Percentiles rank a stretch among this genome's conserved stretches.
phyloP scores from a whole-genome alignment of 495 filamentous ascomycete genomes.

The Penicillium dipodomyicola region DNA sequence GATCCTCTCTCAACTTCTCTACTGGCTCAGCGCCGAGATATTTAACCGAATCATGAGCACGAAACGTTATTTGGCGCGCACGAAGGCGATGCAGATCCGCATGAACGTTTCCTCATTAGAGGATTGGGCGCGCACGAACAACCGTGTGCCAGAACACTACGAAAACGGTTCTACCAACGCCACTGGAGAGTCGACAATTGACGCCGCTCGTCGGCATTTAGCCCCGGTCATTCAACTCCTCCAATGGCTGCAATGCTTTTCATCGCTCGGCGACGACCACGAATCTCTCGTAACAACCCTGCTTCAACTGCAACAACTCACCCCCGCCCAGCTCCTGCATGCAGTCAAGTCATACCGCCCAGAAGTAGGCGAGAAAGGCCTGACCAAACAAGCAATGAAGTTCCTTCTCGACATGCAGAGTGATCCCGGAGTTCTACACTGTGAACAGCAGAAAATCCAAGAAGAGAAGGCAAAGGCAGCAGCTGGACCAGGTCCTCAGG shows the following conservation, averaged over 20 bases:
- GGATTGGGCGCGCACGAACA: conserved; percentile 93
- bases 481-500: conserved; percentile 18
- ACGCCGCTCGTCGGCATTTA: conserved; percentile 78
- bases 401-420: conserved; percentile 79
- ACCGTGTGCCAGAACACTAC: conserved; percentile 91
- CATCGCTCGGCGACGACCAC: conserved; percentile 88
- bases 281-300: conserved; percentile 84
- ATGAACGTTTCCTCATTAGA: conserved; percentile 96
- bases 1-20: conserved; percentile 87
- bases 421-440: conserved; percentile 48
- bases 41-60: conserved; percentile 99
- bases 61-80: conserved; percentile 89
- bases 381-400: conserved; percentile 82
- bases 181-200: conserved; percentile 82
- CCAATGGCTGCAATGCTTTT: conserved; percentile 98
- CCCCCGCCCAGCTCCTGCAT: conserved; percentile 87
- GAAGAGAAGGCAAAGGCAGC: conserved; percentile 28
- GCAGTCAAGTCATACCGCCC: conserved; percentile 87
- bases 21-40: conserved; percentile 94
- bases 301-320: conserved; percentile 80
- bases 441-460: conserved; percentile 38
- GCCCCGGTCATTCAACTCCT: conserved; percentile 90
- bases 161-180: conserved; percentile 84
- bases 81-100: conserved; percentile 99
- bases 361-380: conserved; percentile 91